Conservation (phyloP, 1,139 yeast genomes). For the Diutina mesorugosa region DNA sequence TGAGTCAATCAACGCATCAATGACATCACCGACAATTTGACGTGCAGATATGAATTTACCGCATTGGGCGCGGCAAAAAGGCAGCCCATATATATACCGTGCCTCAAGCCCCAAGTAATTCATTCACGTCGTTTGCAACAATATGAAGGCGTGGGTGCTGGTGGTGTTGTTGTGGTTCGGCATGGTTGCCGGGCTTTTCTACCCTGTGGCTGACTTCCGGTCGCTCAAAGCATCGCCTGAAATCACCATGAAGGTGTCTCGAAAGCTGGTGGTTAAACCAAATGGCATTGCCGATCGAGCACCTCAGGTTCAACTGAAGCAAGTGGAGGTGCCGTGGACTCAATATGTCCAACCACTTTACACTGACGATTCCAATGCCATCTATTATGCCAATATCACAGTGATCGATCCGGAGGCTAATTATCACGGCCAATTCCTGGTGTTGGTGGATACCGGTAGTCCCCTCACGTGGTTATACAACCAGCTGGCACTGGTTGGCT, state of each 20-base stretch:
- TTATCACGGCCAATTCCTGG: background rate
- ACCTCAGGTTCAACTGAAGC: background rate
- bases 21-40: background rate
- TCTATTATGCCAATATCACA: background rate
- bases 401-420: background rate
- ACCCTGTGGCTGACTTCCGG: background rate
- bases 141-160: background rate
- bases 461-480: constrained; percentile 1
- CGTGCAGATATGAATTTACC: background rate
- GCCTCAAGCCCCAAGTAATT: background rate
- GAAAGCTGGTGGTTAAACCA: background rate
- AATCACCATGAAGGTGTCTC: background rate
- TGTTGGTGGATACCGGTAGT: constrained; percentile 1
- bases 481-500: background rate
- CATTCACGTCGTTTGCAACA: background rate
- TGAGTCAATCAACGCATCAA: too few relatives aligned
- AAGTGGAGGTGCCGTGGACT: background rate
- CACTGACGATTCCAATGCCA: background rate
- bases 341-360: background rate
- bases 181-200: background rate
- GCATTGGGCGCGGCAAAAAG: background rate
- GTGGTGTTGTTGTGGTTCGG: background rate
- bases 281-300: background rate
- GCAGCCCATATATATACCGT: background rate
- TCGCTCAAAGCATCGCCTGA: background rate